phyloP scores from a whole-genome alignment of 75 land plant genomes.

The Azolla pinnata region DNA sequence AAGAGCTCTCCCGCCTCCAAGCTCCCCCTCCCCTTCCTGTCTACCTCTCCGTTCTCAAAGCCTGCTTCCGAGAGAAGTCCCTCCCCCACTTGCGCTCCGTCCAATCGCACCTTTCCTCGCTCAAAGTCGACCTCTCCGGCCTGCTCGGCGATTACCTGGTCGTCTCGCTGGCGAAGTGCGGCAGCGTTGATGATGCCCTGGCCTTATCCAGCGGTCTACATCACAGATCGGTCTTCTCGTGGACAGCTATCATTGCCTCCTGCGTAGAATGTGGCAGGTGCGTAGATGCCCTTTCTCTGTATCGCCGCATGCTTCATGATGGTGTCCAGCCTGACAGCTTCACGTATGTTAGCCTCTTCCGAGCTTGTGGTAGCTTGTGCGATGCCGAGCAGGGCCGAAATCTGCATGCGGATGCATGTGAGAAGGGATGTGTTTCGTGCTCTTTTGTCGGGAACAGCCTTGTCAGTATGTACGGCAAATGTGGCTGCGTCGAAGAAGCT shows the following conservation, averaged over 20 bases:
- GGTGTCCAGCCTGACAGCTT: neutral
- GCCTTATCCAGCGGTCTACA: neutral
- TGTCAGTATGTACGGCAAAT: slow-evolving; percentile 16
- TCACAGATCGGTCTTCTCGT: slow-evolving; percentile 1
- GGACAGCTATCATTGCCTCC: slow-evolving; percentile 5
- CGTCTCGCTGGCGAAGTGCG: slow-evolving; percentile 1
- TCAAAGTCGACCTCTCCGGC: neutral
- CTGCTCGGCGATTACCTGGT: slow-evolving; percentile 5
- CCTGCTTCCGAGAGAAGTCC: neutral
- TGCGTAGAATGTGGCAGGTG: neutral
- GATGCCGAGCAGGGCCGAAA: neutral
- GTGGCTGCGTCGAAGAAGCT: slow-evolving; percentile 22
- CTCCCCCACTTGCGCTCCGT: neutral
- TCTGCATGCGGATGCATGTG: slow-evolving; percentile 15
- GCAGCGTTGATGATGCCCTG: neutral
- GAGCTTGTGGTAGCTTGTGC: neutral
- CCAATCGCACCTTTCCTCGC: neutral
- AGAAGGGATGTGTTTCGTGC: slow-evolving; percentile 6
- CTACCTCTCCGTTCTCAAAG: neutral
- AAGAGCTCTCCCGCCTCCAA: no score
- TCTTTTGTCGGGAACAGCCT: slow-evolving; percentile 19
- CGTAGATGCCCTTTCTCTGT: neutral
- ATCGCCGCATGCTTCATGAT: slow-evolving; percentile 1
- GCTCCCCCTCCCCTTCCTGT: no score
- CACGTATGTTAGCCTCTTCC: neutral